These are phyloP conservation scores for Ganoderma multipileum DNA, from an alignment of 1,284 basidiomycete genomes.

Conservation along the genomic window DNA sequence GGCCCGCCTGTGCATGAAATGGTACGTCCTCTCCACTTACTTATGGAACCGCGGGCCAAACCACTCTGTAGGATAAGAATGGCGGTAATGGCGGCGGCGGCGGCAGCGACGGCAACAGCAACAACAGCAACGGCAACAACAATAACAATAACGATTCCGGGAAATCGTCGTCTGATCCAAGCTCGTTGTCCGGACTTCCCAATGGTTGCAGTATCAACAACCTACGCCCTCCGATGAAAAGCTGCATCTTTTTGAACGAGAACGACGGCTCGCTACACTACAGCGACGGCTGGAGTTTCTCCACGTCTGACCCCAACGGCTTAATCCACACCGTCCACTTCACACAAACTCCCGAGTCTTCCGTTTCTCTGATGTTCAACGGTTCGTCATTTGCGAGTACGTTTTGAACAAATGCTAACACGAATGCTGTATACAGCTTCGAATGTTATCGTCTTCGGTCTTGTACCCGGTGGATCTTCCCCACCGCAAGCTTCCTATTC, in stretches of 20 bases:
- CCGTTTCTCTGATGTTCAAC: conserved; percentile 44
- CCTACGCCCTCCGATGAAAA: neutral
- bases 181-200: neutral
- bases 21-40: neutral
- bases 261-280: conserved; percentile 38
- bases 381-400: conserved; percentile 33
- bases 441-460: conserved; percentile 42
- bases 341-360: conserved; percentile 31
- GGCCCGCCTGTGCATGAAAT: neutral
- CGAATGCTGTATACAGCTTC: neutral
- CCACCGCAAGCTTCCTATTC: conserved; percentile 42
- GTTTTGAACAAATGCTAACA: neutral
- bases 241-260: conserved; percentile 29
- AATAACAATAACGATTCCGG: neutral
- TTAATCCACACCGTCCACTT: conserved; percentile 27
- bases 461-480: conserved; percentile 46
- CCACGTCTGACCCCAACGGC: conserved; percentile 27
- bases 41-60: neutral
- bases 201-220: neutral
- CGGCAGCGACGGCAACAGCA: too few species aligned
- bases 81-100: too few species aligned
- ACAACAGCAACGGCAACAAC: neutral
- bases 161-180: neutral
- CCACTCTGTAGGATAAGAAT: neutral
- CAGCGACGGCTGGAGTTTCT: conserved; percentile 45